Base-by-base conservation (phyloP, 495 filamentous ascomycete genomes). In the Tuber microsphaerosporum region DNA sequence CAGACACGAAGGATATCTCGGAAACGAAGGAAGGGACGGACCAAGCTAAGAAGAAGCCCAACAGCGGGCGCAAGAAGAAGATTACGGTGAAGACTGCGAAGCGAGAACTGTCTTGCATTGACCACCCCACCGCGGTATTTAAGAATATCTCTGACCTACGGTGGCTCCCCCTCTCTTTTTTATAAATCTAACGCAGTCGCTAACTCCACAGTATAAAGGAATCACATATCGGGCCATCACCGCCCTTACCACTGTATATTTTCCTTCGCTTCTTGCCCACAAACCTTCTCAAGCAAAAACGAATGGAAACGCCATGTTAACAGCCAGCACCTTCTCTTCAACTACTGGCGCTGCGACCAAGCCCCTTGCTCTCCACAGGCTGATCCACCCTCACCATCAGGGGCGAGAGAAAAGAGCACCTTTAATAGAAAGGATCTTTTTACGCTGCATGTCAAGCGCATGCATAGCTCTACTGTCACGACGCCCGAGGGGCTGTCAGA, bases 381-480 rank as follows among this genome's bases (percentile, higher is more conserved):
- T 26, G 56, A 65, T 19, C 56, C 56, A 65, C 56, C 56, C 56
- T 65, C 56, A 6, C 56, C 56, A 7, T 65, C 26, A 6, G 56
- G 56, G 56, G 88, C 85, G 72, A 83, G 86, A 51, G 77, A 78
- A 71, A 78, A 83, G 45, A 90, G 91, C 76, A 89, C 92, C 82
- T 95, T 96, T 85, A 95, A 95, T 84, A 91, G 93, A 81, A 97
- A 96, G 82, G 93, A 97, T 77, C 89, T 97, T 39, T 96, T 94
- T 86, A 94, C 91, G 0, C 93, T 96, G 79, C 94, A 97, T 81
- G 87, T 94, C 14, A 90, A 93, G 26, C 91, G 94, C 70, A 97
- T 97, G 94, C 94, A 97, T 80, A 19, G 26, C 31, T 34, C 56
- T 65, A 65, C 56, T 65, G 86, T 87, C 0, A 89, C 86, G 16